Percentiles rank a stretch among this genome's conserved stretches.
Conservation (phyloP, 2,329 filamentous ascomycete genomes). For the Proliferodiscus dingleyae region DNA sequence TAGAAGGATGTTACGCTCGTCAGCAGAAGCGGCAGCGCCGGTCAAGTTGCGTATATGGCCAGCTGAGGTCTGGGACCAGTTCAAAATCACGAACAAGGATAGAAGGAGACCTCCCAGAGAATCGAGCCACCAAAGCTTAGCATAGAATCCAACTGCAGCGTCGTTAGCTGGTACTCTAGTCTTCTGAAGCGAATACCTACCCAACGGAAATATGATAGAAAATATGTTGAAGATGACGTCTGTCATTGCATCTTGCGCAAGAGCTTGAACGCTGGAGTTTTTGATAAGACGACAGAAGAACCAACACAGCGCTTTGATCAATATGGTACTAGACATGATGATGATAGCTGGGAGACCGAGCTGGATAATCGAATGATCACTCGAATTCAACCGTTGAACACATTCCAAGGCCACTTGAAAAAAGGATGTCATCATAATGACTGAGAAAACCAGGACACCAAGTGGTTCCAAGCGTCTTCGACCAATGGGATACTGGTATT, state of each 20-base stretch:
- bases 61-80: conserved; percentile 60
- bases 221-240: conserved; percentile 62
- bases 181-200: conserved; percentile 16
- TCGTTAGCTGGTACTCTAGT: not conserved
- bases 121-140: conserved; percentile 63
- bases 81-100: conserved; percentile 63
- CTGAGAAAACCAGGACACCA: conserved; percentile 58
- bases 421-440: conserved; percentile 61
- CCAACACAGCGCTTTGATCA: conserved; percentile 57
- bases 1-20: conserved; percentile 50
- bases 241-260: conserved; percentile 60
- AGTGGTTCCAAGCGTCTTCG: conserved; percentile 53
- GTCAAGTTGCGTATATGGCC: conserved; percentile 55
- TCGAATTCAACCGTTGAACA: conserved; percentile 50
- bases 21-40: conserved; percentile 49
- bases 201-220: conserved; percentile 55
- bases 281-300: conserved; percentile 55
- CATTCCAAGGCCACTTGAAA: conserved; percentile 57
- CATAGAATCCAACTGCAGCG: conserved; percentile 46
- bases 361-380: conserved; percentile 41
- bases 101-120: conserved; percentile 55
- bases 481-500: conserved; percentile 49
- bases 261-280: conserved; percentile 58
- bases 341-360: conserved; percentile 50
- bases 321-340: conserved; percentile 52